phyloP scores from a whole-genome alignment of 2,329 filamentous ascomycete species.

The Celoporthe dispersa region DNA sequence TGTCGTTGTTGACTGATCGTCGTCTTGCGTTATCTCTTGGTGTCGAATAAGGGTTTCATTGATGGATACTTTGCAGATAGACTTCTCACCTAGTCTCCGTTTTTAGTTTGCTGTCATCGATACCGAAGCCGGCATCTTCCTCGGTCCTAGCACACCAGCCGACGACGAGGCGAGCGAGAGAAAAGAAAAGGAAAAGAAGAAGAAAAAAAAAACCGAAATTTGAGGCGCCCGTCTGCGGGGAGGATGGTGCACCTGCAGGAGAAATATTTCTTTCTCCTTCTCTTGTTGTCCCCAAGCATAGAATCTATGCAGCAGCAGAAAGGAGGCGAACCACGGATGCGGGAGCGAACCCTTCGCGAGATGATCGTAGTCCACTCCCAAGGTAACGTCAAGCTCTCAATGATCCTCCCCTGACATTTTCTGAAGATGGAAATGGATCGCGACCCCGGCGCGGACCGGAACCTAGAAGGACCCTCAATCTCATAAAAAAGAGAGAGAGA shows the following conservation, averaged over 20 bases:
- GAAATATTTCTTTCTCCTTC: not conserved
- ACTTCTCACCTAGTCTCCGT: not conserved
- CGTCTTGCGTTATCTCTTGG: constrained; percentile 9
- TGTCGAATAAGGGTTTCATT: constrained; percentile 7
- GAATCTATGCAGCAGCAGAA: constrained; percentile 6
- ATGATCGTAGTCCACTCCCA: constrained; percentile 17
- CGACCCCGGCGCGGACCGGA: constrained; percentile 23
- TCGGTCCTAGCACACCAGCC: not conserved
- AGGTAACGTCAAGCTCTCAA: constrained; percentile 14
- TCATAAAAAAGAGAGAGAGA: not conserved
- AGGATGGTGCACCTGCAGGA: not conserved
- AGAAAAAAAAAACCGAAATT: too few relatives aligned
- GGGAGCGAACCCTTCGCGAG: constrained; percentile 22
- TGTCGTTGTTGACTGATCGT: constrained; percentile 10
- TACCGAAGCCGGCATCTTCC: not conserved
- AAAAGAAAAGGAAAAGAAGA: not conserved
- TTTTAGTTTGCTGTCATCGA: not conserved
- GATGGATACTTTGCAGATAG: not conserved
- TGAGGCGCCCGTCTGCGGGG: not conserved
- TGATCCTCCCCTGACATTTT: constrained; percentile 3
- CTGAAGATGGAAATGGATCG: constrained; percentile 22
- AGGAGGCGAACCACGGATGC: not conserved
- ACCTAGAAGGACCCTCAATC: constrained; percentile 3
- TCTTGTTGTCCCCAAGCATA: constrained; percentile 8
- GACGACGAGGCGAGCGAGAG: not conserved